Evolutionary conservation across 2,329 filamentous ascomycete species (phyloP).

Genomic region (Alternaria gaisen): DNA sequence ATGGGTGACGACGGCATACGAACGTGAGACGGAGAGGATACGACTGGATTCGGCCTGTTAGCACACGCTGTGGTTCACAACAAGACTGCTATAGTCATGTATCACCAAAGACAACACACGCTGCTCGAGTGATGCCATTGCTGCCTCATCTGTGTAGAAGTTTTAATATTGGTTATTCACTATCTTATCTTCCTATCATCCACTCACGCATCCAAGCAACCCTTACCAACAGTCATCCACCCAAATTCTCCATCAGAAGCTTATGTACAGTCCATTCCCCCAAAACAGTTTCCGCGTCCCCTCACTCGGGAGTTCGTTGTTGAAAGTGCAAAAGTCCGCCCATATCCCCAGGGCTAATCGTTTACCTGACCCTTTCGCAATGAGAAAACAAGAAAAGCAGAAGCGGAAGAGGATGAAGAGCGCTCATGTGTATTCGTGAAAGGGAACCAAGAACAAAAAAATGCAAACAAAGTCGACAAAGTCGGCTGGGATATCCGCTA

Average conservation of each 20-base stretch:
- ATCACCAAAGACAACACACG: neutral
- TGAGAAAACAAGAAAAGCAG: neutral
- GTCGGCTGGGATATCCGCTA: neutral
- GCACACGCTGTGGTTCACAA: neutral
- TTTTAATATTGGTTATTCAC: conserved; percentile 2
- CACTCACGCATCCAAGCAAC: neutral
- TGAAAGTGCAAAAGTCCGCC: neutral
- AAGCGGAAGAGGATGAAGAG: neutral
- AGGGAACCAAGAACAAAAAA: neutral
- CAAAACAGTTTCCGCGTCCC: neutral
- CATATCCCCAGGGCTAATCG: conserved; percentile 1
- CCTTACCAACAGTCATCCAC: neutral
- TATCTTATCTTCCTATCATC: neutral
- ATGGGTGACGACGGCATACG: neutral
- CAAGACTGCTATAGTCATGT: neutral
- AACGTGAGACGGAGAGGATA: neutral
- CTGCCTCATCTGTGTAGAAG: neutral
- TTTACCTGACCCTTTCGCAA: conserved; percentile 4
- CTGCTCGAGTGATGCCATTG: neutral
- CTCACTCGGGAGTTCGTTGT: neutral
- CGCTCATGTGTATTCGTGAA: conserved; percentile 1
- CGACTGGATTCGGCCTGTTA: neutral
- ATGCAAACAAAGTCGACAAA: neutral
- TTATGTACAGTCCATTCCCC: conserved; percentile 1
- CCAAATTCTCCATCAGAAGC: neutral